phyloP scores from a whole-genome alignment of 2,329 filamentous ascomycete species.

The Chrysoporthe cubensis region DNA sequence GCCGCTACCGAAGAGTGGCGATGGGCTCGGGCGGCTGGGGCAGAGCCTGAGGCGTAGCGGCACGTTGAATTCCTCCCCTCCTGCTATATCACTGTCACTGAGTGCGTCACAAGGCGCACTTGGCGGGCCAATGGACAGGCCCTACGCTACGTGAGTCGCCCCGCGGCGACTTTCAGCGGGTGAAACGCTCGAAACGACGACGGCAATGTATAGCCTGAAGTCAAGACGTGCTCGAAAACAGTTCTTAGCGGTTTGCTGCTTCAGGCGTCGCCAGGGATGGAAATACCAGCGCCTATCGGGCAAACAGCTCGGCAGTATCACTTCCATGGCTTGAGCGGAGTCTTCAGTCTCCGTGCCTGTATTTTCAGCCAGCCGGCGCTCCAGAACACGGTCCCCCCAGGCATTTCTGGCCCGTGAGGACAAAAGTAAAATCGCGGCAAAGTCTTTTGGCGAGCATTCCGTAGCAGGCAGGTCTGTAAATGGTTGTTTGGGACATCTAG shows the following conservation, averaged over 20 bases:
- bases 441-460: background rate
- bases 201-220: background rate
- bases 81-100: slow-evolving; percentile 19
- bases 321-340: background rate
- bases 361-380: background rate
- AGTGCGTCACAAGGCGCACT: slow-evolving; percentile 8
- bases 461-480: slow-evolving; percentile 4
- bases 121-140: background rate
- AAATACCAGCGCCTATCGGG: background rate
- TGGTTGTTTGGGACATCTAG: background rate
- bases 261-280: background rate
- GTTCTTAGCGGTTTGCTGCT: background rate
- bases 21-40: slow-evolving; percentile 10
- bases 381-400: background rate
- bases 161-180: background rate
- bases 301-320: background rate
- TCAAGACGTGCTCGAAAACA: background rate
- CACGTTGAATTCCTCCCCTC: background rate
- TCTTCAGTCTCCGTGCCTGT: background rate
- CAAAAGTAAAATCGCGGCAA: background rate
- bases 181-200: background rate
- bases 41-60: background rate
- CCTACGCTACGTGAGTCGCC: background rate
- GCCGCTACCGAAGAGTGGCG: background rate
- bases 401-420: background rate